Evolutionary conservation across 1,284 basidiomycete species (phyloP).

Genomic region (Pholiota adiposa): DNA sequence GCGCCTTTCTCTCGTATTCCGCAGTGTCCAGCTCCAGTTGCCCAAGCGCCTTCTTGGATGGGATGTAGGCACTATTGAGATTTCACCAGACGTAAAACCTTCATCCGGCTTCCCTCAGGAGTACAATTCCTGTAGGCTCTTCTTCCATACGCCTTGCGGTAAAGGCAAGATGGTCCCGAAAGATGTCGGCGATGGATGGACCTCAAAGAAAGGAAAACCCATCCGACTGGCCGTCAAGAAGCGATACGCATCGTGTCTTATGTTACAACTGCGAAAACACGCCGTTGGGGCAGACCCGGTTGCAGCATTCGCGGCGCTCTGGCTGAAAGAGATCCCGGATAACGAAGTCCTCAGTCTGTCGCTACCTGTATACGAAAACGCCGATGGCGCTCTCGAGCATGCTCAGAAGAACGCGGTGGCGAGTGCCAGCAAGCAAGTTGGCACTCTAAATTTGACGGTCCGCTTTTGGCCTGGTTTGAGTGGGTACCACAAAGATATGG

Average conservation of each 20-base stretch:
- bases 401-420: slow-evolving; percentile 24
- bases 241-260: slow-evolving; percentile 62
- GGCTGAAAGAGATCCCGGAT: slow-evolving; percentile 68
- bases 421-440: slow-evolving; percentile 29
- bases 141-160: slow-evolving; percentile 46
- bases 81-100: slow-evolving; percentile 38
- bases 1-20: slow-evolving; percentile 60
- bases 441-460: slow-evolving; percentile 36
- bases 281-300: slow-evolving; percentile 46
- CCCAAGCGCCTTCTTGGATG: slow-evolving; percentile 69
- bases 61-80: slow-evolving; percentile 75
- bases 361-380: slow-evolving; percentile 35
- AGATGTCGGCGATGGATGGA: slow-evolving; percentile 34
- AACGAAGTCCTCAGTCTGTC: slow-evolving; percentile 43
- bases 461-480: slow-evolving; percentile 44
- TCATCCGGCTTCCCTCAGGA: slow-evolving; percentile 49
- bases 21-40: slow-evolving; percentile 64
- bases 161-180: slow-evolving; percentile 39
- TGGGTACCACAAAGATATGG: slow-evolving; percentile 40
- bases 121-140: slow-evolving; percentile 47
- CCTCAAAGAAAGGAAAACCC: slow-evolving; percentile 33
- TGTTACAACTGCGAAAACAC: slow-evolving; percentile 61
- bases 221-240: slow-evolving; percentile 66
- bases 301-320: slow-evolving; percentile 64
- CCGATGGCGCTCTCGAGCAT: slow-evolving; percentile 28